phyloP scores from a whole-genome alignment of 805 yeast species.

The Metschnikowia rubicola region DNA sequence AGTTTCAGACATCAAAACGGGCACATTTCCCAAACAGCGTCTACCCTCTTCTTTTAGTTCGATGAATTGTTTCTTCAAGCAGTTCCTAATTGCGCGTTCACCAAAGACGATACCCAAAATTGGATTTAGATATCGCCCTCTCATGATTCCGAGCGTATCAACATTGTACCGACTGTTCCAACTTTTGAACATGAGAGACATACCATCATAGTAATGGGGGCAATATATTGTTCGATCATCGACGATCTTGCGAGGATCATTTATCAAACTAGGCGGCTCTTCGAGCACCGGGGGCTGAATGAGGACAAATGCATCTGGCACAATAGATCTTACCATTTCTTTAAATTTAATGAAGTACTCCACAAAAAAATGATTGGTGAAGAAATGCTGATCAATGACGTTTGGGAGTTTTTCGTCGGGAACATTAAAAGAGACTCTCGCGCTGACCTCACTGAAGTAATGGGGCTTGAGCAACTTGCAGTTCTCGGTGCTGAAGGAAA shows the following conservation, averaged over 20 bases:
- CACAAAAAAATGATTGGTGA: conserved; percentile 63
- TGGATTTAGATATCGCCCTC: conserved; percentile 74
- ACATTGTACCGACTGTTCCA: conserved; percentile 86
- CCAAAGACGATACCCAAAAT: conserved; percentile 77
- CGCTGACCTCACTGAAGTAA: conserved; percentile 28
- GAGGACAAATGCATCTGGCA: conserved; percentile 51
- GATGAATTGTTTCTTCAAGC: conserved; percentile 63
- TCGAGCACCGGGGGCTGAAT: conserved; percentile 82
- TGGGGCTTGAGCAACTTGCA: conserved; percentile 31
- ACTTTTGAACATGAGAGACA: conserved; percentile 85
- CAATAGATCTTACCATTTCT: conserved; percentile 41
- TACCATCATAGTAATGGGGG: conserved; percentile 93
- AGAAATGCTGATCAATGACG: conserved; percentile 47
- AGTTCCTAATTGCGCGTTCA: conserved; percentile 69
- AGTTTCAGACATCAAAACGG: conserved; percentile 85
- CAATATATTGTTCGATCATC: conserved; percentile 69
- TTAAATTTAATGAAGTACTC: conserved; percentile 56
- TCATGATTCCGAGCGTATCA: conserved; percentile 83
- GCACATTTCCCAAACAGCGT: conserved; percentile 62
- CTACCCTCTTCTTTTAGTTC: conserved; percentile 64
- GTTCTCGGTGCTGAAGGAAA: conserved; percentile 13
- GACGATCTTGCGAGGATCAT: conserved; percentile 44
- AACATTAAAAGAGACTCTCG: conserved; percentile 10
- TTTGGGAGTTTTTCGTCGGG: conserved; percentile 31
- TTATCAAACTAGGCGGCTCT: conserved; percentile 64